These are phyloP conservation scores for Hyaloperonospora brassicae DNA, from an alignment of 352 stramenopile species.

Conservation along the genomic window DNA sequence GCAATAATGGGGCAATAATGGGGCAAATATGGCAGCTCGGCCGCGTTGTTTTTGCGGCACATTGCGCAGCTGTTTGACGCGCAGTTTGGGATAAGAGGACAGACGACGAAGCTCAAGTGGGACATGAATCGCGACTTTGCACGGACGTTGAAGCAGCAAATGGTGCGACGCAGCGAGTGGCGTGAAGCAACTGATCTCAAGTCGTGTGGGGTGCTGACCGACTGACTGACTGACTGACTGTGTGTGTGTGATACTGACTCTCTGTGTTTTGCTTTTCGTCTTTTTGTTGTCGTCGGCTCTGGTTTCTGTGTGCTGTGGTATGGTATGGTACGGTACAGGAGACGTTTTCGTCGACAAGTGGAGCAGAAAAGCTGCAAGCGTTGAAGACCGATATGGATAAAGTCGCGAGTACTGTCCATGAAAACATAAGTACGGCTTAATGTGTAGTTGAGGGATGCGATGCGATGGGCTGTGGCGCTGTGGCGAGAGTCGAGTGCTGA, in stretches of 20 bases:
- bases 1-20: no score
- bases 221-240: background rate
- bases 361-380: slow-evolving; percentile 66
- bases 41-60: slow-evolving; percentile 76
- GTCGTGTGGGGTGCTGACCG: background rate
- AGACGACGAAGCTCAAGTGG: slow-evolving; percentile 82
- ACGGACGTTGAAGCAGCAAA: slow-evolving; percentile 76
- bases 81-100: slow-evolving; percentile 80
- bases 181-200: background rate
- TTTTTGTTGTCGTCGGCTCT: no score
- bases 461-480: no score
- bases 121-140: slow-evolving; percentile 85
- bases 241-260: slow-evolving; percentile 3
- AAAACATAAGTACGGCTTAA: slow-evolving; percentile 65
- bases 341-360: slow-evolving; percentile 65
- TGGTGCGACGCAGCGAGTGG: slow-evolving; percentile 30
- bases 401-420: slow-evolving; percentile 72
- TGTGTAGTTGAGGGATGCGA: background rate
- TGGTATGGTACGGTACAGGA: slow-evolving; percentile 32
- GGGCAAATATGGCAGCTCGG: slow-evolving; percentile 30
- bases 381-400: slow-evolving; percentile 75
- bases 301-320: no score
- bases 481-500: slow-evolving; percentile 5
- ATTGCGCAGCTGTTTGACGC: slow-evolving; percentile 83
- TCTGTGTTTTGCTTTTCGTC: background rate